These are phyloP conservation scores for Pleurotus djamor DNA, from an alignment of 768 basidiomycete species.

Conservation along the genomic window DNA sequence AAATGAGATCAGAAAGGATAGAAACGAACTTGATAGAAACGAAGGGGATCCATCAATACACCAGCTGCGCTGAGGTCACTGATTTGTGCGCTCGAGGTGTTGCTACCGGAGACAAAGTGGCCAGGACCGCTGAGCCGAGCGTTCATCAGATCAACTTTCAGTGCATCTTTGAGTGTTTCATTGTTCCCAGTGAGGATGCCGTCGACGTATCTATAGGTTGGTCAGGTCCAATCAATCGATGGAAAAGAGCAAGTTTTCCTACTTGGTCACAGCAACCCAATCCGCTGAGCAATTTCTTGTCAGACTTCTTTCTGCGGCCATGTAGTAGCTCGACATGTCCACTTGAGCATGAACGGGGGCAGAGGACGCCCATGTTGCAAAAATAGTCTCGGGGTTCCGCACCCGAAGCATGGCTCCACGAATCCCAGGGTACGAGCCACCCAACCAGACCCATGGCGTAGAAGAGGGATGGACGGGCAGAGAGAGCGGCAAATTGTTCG, in stretches of 20 bases:
- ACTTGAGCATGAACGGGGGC: constrained; percentile 49
- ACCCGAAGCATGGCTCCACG: constrained; percentile 41
- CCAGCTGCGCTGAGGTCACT: constrained; percentile 36
- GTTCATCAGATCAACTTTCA: constrained; percentile 40
- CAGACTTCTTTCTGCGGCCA: constrained; percentile 45
- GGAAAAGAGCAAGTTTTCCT: constrained; percentile 2
- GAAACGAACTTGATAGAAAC: constrained; percentile 42
- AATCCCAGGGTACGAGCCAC: constrained; percentile 49
- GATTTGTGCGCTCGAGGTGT: constrained; percentile 30
- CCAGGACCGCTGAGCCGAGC: constrained; percentile 40
- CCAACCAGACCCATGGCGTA: constrained; percentile 47
- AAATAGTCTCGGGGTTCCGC: constrained; percentile 43
- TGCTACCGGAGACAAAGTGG: constrained; percentile 30
- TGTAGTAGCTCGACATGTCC: constrained; percentile 50
- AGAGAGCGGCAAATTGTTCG: constrained; percentile 9
- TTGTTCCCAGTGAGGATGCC: constrained; percentile 27
- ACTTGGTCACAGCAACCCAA: constrained; percentile 46
- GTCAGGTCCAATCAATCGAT: neutral
- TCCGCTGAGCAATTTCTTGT: constrained; percentile 51
- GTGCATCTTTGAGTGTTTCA: constrained; percentile 26
- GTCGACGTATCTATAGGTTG: constrained; percentile 29
- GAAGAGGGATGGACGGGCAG: constrained; percentile 35
- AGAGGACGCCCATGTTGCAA: constrained; percentile 47
- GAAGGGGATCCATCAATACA: constrained; percentile 46
- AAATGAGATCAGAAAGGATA: neutral